Evolutionary conservation across 148 eudicot genomes (phyloP).

Genomic region (Fagopyrum esculentum): DNA sequence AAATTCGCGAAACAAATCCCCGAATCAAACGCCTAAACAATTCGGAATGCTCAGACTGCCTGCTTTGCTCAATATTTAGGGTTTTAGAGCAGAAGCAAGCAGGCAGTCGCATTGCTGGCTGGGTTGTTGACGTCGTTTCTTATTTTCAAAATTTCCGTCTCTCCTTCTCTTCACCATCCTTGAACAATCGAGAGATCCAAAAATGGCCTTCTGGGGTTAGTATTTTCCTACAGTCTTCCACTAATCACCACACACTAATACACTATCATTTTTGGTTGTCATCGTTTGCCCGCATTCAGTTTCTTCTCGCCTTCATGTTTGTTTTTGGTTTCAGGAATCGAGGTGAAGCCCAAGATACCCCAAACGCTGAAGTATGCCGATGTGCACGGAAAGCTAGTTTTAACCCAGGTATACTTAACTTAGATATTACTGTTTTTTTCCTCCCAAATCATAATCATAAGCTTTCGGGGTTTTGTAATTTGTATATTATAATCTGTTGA

Average conservation of each 20-base stretch:
- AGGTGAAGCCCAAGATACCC: conserved; percentile 46
- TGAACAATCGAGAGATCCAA: not conserved
- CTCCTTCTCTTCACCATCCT: not conserved
- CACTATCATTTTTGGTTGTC: not conserved
- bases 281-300: not conserved
- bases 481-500: not conserved
- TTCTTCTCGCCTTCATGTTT: not conserved
- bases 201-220: conserved; percentile 61
- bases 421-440: not conserved
- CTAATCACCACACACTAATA: not conserved
- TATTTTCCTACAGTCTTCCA: not conserved
- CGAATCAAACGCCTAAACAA: conserved; percentile 7
- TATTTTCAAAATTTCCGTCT: not conserved
- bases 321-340: conserved; percentile 33
- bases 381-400: conserved; percentile 46
- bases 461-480: not conserved
- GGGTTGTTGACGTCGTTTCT: conserved; percentile 27
- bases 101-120: not conserved
- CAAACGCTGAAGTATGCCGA: conserved; percentile 31
- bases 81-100: not conserved
- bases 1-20: not conserved
- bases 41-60: not conserved
- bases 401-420: conserved; percentile 56
- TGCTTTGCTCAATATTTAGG: not conserved
- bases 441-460: not conserved